Evolutionary conservation across 768 basidiomycete species (phyloP).

Genomic region (Leccinum incarnatum): DNA sequence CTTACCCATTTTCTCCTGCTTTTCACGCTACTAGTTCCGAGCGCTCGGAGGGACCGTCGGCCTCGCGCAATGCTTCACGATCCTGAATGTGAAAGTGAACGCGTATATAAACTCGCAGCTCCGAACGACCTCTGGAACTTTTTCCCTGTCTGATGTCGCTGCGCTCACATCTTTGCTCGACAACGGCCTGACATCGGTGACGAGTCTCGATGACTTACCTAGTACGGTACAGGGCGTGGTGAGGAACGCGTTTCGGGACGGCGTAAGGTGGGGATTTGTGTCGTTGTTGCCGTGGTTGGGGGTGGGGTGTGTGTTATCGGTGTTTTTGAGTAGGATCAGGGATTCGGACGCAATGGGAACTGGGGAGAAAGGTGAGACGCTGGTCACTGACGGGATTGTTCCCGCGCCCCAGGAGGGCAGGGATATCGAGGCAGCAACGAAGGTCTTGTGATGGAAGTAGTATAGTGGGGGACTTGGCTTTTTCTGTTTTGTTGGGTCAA

Average conservation of each 20-base stretch:
- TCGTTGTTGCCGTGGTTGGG: conserved; percentile 49
- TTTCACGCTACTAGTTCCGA: conserved; percentile 35
- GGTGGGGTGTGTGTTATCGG: conserved; percentile 32
- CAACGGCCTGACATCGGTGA: conserved; percentile 32
- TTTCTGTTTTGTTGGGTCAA: neutral
- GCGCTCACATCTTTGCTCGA: conserved; percentile 26
- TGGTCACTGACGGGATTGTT: neutral
- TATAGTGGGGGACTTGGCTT: neutral
- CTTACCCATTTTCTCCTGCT: neutral
- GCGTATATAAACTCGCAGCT: conserved; percentile 26
- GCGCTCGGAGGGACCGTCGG: conserved; percentile 52
- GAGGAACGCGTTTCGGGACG: conserved; percentile 41
- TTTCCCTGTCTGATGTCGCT: conserved; percentile 30
- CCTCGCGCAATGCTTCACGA: conserved; percentile 50
- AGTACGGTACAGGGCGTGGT: conserved; percentile 34
- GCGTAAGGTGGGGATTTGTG: conserved; percentile 43
- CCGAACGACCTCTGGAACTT: conserved; percentile 23
- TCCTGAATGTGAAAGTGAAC: conserved; percentile 44
- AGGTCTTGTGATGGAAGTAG: neutral
- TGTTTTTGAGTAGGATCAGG: conserved; percentile 40
- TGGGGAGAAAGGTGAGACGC: neutral
- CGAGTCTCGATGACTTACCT: conserved; percentile 38
- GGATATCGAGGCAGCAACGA: neutral
- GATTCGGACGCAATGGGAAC: conserved; percentile 16
- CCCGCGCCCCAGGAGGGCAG: neutral